Percentiles rank a stretch among this genome's conserved stretches.
phyloP scores from a whole-genome alignment of 805 yeast species.

The Kodamaea neixiangensis region DNA sequence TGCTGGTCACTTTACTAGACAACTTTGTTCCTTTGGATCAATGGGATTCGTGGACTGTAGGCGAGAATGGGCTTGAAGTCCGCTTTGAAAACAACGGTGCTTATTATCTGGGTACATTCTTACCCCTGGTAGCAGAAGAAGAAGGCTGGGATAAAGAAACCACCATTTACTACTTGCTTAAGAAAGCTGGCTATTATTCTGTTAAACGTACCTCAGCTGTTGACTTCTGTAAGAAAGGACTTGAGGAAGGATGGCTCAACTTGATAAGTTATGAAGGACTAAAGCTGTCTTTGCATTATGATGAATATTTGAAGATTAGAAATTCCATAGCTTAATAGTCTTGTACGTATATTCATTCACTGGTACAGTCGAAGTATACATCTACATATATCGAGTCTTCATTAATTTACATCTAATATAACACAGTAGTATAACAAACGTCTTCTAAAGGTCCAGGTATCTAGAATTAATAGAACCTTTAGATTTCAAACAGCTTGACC shows the following conservation, averaged over 20 bases:
- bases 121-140: conserved; percentile 89
- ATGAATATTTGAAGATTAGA: conserved; percentile 22
- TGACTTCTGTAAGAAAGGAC: conserved; percentile 29
- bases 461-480: background rate
- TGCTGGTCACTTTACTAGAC: conserved; percentile 63
- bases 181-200: conserved; percentile 60
- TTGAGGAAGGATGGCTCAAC: conserved; percentile 35
- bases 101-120: conserved; percentile 70
- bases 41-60: conserved; percentile 75
- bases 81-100: conserved; percentile 44
- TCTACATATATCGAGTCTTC: background rate
- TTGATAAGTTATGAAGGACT: conserved; percentile 40
- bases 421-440: conserved; percentile 19
- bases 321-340: background rate
- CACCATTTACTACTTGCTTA: conserved; percentile 68
- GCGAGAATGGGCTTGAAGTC: conserved; percentile 77
- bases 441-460: background rate
- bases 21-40: conserved; percentile 55
- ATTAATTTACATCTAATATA: conserved; percentile 23
- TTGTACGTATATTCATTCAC: no score
- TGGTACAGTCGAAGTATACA: background rate
- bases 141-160: conserved; percentile 78
- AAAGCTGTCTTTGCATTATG: conserved; percentile 27
- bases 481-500: conserved; percentile 27
- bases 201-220: conserved; percentile 8